Conservation (phyloP, 1,139 yeast genomes). For the Suhomyces chickasaworum region DNA sequence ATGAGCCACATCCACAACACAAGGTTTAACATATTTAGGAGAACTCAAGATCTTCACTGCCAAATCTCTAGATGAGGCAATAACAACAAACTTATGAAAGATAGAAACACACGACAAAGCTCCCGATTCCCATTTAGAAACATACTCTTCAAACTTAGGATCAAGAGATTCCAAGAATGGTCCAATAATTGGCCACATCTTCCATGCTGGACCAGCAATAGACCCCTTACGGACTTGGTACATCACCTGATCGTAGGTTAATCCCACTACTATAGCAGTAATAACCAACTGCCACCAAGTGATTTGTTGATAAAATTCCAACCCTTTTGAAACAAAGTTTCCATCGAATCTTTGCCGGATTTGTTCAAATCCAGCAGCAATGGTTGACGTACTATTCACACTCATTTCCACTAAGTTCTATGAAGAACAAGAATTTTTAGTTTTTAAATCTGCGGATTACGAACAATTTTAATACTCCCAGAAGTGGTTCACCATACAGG, state of each 20-base stretch:
- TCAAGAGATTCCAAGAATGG: constrained; percentile 95
- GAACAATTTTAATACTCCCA: constrained; percentile 1
- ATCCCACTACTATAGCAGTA: constrained; percentile 50
- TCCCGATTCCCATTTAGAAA: constrained; percentile 93
- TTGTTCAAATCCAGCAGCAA: constrained; percentile 16
- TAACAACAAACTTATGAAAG: constrained; percentile 95
- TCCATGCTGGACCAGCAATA: constrained; percentile 86
- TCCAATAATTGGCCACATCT: constrained; percentile 93
- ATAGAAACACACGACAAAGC: constrained; percentile 94
- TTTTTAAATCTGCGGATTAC: background rate
- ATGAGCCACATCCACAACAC: constrained; percentile 95
- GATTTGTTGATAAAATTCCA: constrained; percentile 12
- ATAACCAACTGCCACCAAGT: constrained; percentile 55
- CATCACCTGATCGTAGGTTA: constrained; percentile 78
- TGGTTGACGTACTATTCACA: constrained; percentile 19
- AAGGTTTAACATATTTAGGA: constrained; percentile 88
- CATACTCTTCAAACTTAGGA: constrained; percentile 93
- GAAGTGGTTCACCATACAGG: constrained; percentile 1
- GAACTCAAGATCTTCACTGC: constrained; percentile 87
- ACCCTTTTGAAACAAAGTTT: constrained; percentile 7
- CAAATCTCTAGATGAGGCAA: constrained; percentile 87
- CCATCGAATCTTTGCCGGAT: constrained; percentile 12
- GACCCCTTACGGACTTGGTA: constrained; percentile 80
- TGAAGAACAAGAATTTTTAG: constrained; percentile 3
- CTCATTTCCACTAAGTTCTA: constrained; percentile 9